Conservation (phyloP, 176 grass and related monocot genomes). For the Tuctoria greenei region DNA sequence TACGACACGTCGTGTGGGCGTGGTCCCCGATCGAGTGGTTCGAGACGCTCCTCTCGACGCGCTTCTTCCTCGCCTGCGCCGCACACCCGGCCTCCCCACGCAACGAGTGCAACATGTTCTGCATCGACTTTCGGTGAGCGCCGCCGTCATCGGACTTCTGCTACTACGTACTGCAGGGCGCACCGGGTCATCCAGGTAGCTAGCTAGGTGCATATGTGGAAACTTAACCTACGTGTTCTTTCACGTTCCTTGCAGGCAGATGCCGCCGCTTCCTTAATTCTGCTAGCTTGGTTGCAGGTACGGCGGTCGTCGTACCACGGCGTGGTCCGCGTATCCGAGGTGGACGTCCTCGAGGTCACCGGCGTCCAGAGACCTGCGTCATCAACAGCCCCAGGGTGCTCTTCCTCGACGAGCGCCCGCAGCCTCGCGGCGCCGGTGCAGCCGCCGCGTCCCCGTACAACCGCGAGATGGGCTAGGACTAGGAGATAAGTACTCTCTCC, state of each 20-base stretch:
- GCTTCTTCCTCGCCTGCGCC: conserved; percentile 65
- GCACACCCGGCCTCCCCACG: conserved; percentile 57
- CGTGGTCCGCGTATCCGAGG: conserved; percentile 69
- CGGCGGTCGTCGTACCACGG: conserved; percentile 79
- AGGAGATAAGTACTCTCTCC: no score
- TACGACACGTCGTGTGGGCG: conserved; percentile 47
- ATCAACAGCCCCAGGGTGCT: conserved; percentile 87
- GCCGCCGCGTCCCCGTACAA: conserved; percentile 51
- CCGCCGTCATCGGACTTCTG: conserved; percentile 64
- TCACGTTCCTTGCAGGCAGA: neutral
- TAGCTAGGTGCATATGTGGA: no score
- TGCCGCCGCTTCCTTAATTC: no score
- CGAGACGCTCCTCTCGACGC: conserved; percentile 57
- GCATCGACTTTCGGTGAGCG: conserved; percentile 57
- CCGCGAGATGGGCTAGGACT: no score
- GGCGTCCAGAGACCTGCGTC: conserved; percentile 88
- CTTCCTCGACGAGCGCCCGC: conserved; percentile 80
- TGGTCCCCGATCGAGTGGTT: conserved; percentile 62
- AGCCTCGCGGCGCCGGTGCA: conserved; percentile 61
- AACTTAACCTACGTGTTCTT: no score
- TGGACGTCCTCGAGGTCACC: conserved; percentile 68
- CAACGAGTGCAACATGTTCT: conserved; percentile 88
- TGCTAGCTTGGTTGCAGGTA: conserved; percentile 40
- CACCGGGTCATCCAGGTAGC: conserved; percentile 72
- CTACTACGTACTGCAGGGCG: conserved; percentile 73